These are phyloP conservation scores for Globisporangium perplexum DNA, from an alignment of 352 stramenopile species.

Conservation along the genomic window DNA sequence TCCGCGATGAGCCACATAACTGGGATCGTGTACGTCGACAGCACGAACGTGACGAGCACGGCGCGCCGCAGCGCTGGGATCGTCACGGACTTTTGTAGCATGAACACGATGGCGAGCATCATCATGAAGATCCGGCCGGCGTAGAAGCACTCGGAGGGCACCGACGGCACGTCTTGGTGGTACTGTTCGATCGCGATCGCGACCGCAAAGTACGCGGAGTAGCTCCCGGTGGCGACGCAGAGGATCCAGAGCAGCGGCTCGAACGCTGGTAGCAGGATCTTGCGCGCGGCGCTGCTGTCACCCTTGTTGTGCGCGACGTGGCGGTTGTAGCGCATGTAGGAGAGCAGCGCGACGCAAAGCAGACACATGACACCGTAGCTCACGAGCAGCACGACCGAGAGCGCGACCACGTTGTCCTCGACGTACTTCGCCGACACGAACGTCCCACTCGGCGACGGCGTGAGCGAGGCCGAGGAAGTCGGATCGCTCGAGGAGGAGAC, in stretches of 20 bases:
- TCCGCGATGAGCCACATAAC: conserved; percentile 10
- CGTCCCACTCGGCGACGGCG: background rate
- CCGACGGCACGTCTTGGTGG: conserved; percentile 1
- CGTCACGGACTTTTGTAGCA: conserved; percentile 40
- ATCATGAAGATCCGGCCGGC: conserved; percentile 29
- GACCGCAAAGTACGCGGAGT: conserved; percentile 8
- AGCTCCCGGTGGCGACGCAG: conserved; percentile 10
- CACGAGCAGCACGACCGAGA: conserved; percentile 9
- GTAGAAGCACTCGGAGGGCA: conserved; percentile 20
- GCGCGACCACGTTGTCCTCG: conserved; percentile 10
- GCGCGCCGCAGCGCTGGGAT: conserved; percentile 24
- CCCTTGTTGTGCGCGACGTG: conserved; percentile 35
- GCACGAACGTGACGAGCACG: conserved; percentile 23
- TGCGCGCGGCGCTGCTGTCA: conserved; percentile 39
- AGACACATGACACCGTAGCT: conserved; percentile 28
- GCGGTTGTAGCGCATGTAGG: conserved; percentile 57
- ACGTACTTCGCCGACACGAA: conserved; percentile 8
- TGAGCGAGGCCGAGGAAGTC: background rate
- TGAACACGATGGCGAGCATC: conserved; percentile 32
- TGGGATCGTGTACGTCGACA: conserved; percentile 25
- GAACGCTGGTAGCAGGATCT: conserved; percentile 41
- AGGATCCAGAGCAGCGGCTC: conserved; percentile 44
- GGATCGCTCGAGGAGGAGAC: background rate
- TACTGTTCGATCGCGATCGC: conserved; percentile 11
- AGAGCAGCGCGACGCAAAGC: conserved; percentile 30